A percentile compares a stretch with the other conserved stretches of the same genome.
phyloP scores from a whole-genome alignment of 192 early-diverging fungal genomes.

The Chytriomyces confervae region DNA sequence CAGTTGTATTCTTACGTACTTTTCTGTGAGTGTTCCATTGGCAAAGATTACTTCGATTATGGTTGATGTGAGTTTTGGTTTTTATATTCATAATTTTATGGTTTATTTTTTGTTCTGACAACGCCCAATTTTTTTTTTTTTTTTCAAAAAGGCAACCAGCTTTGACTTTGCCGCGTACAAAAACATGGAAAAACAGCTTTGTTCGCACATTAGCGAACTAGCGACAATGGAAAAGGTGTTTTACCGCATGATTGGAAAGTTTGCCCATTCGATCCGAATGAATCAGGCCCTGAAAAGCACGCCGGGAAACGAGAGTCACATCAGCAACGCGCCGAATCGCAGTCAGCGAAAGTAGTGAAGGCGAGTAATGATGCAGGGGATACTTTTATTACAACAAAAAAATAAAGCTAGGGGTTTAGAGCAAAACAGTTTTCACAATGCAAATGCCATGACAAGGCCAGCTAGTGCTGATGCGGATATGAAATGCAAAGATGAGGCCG shows the following conservation, averaged over 20 bases:
- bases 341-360: too few relatives aligned
- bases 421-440: too few relatives aligned
- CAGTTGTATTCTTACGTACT: background rate
- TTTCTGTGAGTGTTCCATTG: slow-evolving; percentile 8
- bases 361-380: too few relatives aligned
- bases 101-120: background rate
- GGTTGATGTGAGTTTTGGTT: background rate
- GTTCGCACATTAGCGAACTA: background rate
- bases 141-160: background rate
- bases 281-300: background rate
- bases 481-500: too few relatives aligned
- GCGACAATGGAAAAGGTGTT: slow-evolving; percentile 10
- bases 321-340: too few relatives aligned
- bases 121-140: background rate
- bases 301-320: background rate
- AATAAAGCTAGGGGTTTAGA: too few relatives aligned
- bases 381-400: too few relatives aligned
- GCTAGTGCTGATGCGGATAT: too few relatives aligned
- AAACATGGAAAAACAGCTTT: slow-evolving; percentile 1
- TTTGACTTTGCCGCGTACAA: slow-evolving; percentile 6
- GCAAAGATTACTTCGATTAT: slow-evolving; percentile 5
- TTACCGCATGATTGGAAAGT: slow-evolving; percentile 12
- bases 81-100: too few relatives aligned
- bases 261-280: background rate
- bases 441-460: too few relatives aligned